These are phyloP conservation scores for Phytophthora vignae DNA, from an alignment of 352 stramenopile species.

Conservation along the genomic window DNA sequence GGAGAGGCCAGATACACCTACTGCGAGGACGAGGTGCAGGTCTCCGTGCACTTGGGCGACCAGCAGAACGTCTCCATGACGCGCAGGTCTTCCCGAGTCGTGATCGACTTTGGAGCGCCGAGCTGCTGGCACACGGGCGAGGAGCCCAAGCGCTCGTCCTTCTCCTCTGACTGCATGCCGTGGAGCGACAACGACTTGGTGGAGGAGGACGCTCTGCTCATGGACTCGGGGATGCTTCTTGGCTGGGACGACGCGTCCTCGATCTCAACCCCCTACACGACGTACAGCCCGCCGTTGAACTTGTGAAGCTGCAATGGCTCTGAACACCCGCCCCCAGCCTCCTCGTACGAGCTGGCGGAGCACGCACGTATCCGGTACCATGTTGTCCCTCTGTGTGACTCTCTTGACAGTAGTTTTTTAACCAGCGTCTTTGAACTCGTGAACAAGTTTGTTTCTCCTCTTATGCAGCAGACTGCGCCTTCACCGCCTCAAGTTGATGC, in stretches of 20 bases:
- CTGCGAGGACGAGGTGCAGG: slow-evolving; percentile 27
- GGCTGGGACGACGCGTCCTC: slow-evolving; percentile 32
- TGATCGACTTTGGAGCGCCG: slow-evolving; percentile 65
- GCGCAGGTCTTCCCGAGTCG: slow-evolving; percentile 31
- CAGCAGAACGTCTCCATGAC: slow-evolving; percentile 36
- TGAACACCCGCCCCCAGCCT: slow-evolving; percentile 8
- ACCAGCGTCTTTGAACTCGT: slow-evolving; percentile 23
- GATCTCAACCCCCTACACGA: slow-evolving; percentile 5
- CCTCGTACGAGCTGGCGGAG: slow-evolving; percentile 15
- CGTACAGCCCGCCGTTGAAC: slow-evolving; percentile 28
- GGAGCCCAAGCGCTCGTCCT: slow-evolving; percentile 37
- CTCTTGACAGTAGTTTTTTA: slow-evolving; percentile 30
- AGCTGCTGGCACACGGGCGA: slow-evolving; percentile 50
- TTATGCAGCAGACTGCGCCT: slow-evolving; percentile 31
- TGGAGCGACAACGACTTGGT: slow-evolving; percentile 58
- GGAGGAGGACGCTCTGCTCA: slow-evolving; percentile 42
- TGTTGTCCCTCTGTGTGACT: slow-evolving; percentile 26
- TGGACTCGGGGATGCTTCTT: slow-evolving; percentile 36
- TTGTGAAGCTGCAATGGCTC: slow-evolving; percentile 19
- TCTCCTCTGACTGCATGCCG: slow-evolving; percentile 26
- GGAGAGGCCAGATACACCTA: slow-evolving; percentile 21
- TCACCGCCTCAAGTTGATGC: slow-evolving; percentile 56
- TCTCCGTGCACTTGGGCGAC: slow-evolving; percentile 21
- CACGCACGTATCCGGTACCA: slow-evolving; percentile 15
- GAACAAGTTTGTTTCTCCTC: slow-evolving; percentile 15